Conservation (phyloP, 202 grass and related monocot species). For the Eragrostis tef region DNA sequence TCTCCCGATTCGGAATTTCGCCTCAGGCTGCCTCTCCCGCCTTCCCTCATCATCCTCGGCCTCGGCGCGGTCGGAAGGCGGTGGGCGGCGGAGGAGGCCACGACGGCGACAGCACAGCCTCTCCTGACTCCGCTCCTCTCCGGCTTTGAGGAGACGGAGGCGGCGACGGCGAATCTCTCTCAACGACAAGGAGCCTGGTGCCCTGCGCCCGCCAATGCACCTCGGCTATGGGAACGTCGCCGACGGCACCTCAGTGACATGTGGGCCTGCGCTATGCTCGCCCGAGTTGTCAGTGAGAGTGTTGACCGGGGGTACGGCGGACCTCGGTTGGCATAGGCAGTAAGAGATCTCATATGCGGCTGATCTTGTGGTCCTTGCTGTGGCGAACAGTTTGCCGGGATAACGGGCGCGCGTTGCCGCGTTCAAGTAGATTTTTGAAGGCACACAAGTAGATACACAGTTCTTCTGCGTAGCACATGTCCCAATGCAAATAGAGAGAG, state of each 20-base stretch:
- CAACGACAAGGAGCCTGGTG: background rate
- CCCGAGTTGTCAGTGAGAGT: background rate
- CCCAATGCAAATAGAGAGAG: background rate
- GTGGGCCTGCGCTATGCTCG: rapidly evolving
- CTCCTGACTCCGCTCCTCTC: constrained; percentile 17
- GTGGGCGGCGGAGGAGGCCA: background rate
- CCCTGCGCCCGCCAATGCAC: background rate
- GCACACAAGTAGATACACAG: background rate
- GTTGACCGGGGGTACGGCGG: background rate
- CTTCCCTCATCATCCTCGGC: background rate
- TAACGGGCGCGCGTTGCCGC: background rate
- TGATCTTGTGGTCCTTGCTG: background rate
- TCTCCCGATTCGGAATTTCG: background rate
- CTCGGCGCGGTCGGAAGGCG: background rate
- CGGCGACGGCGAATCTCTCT: constrained; percentile 4
- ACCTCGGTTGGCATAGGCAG: background rate
- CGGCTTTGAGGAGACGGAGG: background rate
- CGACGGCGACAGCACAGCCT: background rate
- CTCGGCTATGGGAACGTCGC: background rate
- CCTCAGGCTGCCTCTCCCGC: background rate
- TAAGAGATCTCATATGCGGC: background rate
- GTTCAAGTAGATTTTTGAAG: background rate
- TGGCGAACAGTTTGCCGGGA: no score
- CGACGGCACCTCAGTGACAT: background rate
- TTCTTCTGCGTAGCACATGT: background rate